These are phyloP conservation scores for Sphaerulina musiva DNA, from an alignment of 2,329 filamentous ascomycete species.

Conservation along the genomic window DNA sequence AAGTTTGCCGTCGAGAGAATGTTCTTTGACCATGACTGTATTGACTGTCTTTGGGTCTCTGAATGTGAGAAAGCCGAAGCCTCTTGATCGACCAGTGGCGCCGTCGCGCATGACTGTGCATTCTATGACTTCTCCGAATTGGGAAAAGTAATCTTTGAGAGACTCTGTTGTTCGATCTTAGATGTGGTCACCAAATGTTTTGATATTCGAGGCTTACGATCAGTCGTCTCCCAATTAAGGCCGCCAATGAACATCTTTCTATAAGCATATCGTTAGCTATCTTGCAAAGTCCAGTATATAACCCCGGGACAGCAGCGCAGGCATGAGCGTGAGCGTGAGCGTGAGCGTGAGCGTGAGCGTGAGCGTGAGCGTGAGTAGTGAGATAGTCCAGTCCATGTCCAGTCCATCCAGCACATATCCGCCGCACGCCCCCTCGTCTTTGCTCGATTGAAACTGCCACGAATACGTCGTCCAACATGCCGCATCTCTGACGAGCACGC, in stretches of 20 bases:
- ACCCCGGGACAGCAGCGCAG: not conserved
- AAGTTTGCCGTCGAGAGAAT: conserved; percentile 96
- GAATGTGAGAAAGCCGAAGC: conserved; percentile 96
- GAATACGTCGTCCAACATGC: not conserved
- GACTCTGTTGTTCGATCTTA: conserved; percentile 61
- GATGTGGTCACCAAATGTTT: conserved; percentile 9
- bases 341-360: conserved; percentile 10
- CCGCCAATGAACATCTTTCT: conserved; percentile 99
- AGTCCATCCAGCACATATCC: not conserved
- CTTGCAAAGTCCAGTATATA: not conserved
- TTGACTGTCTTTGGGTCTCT: conserved; percentile 97
- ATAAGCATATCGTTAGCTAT: conserved; percentile 30
- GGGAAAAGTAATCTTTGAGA: conserved; percentile 90
- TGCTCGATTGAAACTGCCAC: not conserved
- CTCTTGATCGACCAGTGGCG: conserved; percentile 83
- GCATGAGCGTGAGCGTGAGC: conserved; percentile 21
- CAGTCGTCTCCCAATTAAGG: conserved; percentile 97
- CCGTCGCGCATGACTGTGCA: conserved; percentile 99
- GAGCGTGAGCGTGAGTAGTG: conserved; percentile 16
- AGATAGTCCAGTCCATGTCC: not conserved
- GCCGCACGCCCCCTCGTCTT: not conserved
- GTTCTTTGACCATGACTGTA: conserved; percentile 99
- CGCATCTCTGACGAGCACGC: not conserved
- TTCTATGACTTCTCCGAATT: conserved; percentile 94
- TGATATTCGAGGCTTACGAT: conserved; percentile 60